Percentiles rank a stretch among this genome's conserved stretches.
These are phyloP conservation scores for Camelina laxa DNA, from an alignment of 345 rosid genomes.

Conservation along the genomic window DNA sequence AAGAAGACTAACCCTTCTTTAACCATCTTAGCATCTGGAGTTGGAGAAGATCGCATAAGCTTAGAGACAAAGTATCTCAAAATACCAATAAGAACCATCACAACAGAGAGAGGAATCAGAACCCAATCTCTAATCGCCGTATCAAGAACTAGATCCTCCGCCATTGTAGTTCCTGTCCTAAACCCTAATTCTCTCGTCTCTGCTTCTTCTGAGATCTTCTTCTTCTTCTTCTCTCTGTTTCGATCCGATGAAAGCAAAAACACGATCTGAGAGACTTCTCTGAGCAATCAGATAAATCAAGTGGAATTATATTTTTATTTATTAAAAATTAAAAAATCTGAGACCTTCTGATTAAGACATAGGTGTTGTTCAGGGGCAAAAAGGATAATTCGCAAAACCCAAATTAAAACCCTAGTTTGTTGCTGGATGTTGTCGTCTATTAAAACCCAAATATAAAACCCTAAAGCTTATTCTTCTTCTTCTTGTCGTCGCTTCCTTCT, in stretches of 20 bases:
- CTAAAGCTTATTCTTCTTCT: slow-evolving; percentile 27
- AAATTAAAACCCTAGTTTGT: slow-evolving; percentile 17
- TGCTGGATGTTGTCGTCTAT: background rate
- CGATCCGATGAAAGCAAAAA: slow-evolving; percentile 29
- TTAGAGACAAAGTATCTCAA: slow-evolving; percentile 82
- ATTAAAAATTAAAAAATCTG: background rate
- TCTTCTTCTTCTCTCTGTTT: slow-evolving; percentile 16
- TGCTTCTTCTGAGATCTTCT: slow-evolving; percentile 33
- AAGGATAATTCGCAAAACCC: background rate
- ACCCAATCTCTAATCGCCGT: slow-evolving; percentile 99
- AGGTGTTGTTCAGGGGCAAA: background rate
- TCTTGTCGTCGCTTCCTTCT: background rate
- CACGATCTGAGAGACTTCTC: slow-evolving; percentile 42
- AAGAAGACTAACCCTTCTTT: slow-evolving; percentile 74
- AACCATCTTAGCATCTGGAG: slow-evolving; percentile 78
- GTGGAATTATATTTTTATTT: background rate
- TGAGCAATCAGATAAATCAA: slow-evolving; percentile 14
- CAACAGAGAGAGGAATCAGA: slow-evolving; percentile 88
- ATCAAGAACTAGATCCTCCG: slow-evolving; percentile 95
- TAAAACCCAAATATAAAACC: slow-evolving; percentile 21
- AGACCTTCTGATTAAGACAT: background rate
- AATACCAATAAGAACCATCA: slow-evolving; percentile 96
- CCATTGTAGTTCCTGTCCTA: slow-evolving; percentile 54
- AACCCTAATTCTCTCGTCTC: slow-evolving; percentile 16
- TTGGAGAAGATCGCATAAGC: slow-evolving; percentile 84